Percentiles rank a stretch among this genome's conserved stretches.
Evolutionary conservation across 1,284 basidiomycete species (phyloP).

Genomic region (Moesziomyces globuligerus): DNA sequence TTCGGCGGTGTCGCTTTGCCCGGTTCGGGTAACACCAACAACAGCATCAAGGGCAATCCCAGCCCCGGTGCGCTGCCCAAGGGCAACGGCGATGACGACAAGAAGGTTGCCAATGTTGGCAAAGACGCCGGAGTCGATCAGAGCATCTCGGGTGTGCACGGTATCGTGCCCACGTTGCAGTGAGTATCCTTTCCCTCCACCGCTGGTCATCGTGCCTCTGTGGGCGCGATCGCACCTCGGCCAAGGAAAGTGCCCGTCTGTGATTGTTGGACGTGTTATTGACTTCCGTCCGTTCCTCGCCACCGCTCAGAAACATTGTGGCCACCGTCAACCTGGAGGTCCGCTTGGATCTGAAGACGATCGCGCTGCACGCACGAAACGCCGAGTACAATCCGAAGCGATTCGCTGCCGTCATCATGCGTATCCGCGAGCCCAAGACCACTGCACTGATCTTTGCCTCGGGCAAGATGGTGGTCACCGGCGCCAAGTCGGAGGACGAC

Average conservation of each 20-base stretch:
- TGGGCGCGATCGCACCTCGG: not conserved
- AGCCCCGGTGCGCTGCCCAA: conserved; percentile 23
- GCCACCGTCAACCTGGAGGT: conserved; percentile 99
- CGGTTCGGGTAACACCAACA: conserved; percentile 37
- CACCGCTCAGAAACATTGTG: conserved; percentile 82
- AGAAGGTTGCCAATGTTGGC: conserved; percentile 30
- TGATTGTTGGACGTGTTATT: conserved; percentile 1
- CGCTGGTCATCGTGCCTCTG: not conserved
- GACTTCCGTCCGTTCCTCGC: conserved; percentile 5
- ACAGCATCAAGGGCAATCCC: conserved; percentile 24
- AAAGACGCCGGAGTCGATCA: conserved; percentile 52
- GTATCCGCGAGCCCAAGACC: conserved; percentile 99
- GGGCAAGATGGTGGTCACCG: conserved; percentile 99
- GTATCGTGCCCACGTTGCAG: conserved; percentile 68
- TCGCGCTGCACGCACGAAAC: conserved; percentile 95
- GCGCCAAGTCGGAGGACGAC: conserved; percentile 98
- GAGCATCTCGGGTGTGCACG: conserved; percentile 64
- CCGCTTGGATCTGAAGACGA: conserved; percentile 96
- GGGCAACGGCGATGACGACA: conserved; percentile 41
- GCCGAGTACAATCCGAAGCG: conserved; percentile 99
- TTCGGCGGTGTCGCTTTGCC: conserved; percentile 52
- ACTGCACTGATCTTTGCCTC: conserved; percentile 99
- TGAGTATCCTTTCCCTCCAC: conserved; percentile 52
- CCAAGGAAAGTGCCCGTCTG: not conserved
- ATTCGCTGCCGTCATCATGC: conserved; percentile 99